phyloP scores from a whole-genome alignment of 225 moss, liverwort and hornwort genomes.

The Thuidium tamariscinum region DNA sequence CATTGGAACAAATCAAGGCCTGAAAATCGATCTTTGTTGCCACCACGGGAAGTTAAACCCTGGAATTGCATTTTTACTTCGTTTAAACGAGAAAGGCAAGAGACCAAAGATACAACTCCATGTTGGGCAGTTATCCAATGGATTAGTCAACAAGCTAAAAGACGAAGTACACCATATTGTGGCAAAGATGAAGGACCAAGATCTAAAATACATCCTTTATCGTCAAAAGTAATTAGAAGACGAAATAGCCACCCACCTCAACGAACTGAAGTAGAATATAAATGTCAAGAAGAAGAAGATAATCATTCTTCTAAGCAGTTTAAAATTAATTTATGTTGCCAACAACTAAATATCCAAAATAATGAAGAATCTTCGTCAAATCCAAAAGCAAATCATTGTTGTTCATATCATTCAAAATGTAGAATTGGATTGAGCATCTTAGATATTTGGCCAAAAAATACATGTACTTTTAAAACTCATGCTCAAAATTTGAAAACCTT shows the following conservation, averaged over 20 bases:
- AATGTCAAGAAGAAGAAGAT: not conserved
- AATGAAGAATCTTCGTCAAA: not conserved
- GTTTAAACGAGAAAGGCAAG: not conserved
- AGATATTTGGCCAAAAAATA: constrained; percentile 24
- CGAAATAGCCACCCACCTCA: constrained; percentile 16
- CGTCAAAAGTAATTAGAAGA: constrained; percentile 29
- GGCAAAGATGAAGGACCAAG: constrained; percentile 2
- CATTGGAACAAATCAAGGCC: constrained; percentile 7
- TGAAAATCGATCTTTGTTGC: constrained; percentile 29
- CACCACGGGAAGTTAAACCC: constrained; percentile 8
- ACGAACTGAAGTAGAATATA: not conserved
- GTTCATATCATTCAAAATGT: not conserved
- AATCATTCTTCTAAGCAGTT: not conserved
- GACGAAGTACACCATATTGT: not conserved
- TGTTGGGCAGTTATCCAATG: constrained; percentile 29
- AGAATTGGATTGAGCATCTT: constrained; percentile 14
- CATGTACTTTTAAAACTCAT: constrained; percentile 6
- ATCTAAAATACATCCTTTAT: constrained; percentile 45
- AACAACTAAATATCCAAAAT: not conserved
- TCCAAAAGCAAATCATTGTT: not conserved
- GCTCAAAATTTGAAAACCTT: constrained; percentile 9
- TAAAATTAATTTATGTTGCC: not conserved
- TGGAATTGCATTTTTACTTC: constrained; percentile 17
- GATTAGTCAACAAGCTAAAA: not conserved
- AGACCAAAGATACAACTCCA: not conserved